phyloP scores from a whole-genome alignment of 2,329 filamentous ascomycete species.

The Cladorrhinum sp. region DNA sequence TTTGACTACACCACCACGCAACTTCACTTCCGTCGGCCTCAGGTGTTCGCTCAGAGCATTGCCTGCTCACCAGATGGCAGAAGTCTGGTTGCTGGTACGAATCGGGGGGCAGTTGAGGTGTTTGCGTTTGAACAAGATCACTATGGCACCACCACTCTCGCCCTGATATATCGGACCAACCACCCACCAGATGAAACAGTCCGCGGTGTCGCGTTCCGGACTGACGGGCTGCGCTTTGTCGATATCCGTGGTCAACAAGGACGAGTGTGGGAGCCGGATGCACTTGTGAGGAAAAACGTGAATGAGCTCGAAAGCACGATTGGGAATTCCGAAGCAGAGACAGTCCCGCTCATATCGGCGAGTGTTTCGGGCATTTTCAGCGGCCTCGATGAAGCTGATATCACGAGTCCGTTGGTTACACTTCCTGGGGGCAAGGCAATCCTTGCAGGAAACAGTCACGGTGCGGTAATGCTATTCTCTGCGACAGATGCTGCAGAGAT shows the following conservation, averaged over 20 bases:
- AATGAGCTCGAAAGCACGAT: slow-evolving; percentile 16
- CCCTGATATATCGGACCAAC: slow-evolving; percentile 31
- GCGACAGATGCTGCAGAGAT: slow-evolving; percentile 18
- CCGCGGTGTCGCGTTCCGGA: slow-evolving; percentile 30
- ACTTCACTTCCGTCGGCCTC: slow-evolving; percentile 9
- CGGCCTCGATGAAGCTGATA: slow-evolving; percentile 21
- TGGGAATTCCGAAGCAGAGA: slow-evolving; percentile 20
- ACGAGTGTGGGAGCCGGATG: slow-evolving; percentile 37
- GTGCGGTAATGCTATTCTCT: slow-evolving; percentile 28
- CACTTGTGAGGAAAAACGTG: slow-evolving; percentile 28
- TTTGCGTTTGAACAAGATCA: slow-evolving; percentile 29
- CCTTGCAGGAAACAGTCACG: slow-evolving; percentile 29
- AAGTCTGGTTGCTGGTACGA: slow-evolving; percentile 27
- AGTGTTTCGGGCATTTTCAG: too few species aligned
- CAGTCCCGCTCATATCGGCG: slow-evolving; percentile 8
- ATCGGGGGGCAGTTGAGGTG: slow-evolving; percentile 27
- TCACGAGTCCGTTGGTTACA: slow-evolving; percentile 22
- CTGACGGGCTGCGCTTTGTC: slow-evolving; percentile 32
- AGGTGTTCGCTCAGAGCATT: slow-evolving; percentile 28
- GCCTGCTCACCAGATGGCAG: slow-evolving; percentile 30
- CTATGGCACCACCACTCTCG: slow-evolving; percentile 19
- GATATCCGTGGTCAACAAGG: slow-evolving; percentile 33
- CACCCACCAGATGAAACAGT: slow-evolving; percentile 29
- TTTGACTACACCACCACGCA: slow-evolving; percentile 29
- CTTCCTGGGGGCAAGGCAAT: slow-evolving; percentile 21